These are phyloP conservation scores for Yarrowia sp. DNA, from an alignment of 805 yeast genomes.

Conservation along the genomic window DNA sequence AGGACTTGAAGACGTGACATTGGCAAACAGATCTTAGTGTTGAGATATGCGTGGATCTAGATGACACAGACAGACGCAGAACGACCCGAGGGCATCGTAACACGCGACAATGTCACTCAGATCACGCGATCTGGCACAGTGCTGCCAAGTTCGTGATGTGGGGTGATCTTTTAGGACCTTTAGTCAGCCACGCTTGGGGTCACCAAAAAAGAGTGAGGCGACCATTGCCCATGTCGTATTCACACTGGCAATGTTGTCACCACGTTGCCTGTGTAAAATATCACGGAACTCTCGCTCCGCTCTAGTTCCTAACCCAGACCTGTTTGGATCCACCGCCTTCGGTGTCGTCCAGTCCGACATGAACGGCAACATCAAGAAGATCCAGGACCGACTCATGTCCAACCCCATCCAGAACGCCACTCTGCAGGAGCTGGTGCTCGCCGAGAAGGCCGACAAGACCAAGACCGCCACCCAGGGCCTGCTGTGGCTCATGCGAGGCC, in stretches of 20 bases:
- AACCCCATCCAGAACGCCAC: slow-evolving; percentile 71
- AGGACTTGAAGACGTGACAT: too few species aligned
- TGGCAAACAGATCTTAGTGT: neutral
- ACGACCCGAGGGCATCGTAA: too few species aligned
- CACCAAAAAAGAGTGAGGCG: too few species aligned
- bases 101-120: neutral
- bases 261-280: too few species aligned
- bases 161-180: too few species aligned
- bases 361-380: slow-evolving; percentile 83
- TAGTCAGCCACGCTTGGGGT: too few species aligned
- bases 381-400: slow-evolving; percentile 68
- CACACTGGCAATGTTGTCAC: too few species aligned
- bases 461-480: slow-evolving; percentile 90
- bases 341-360: slow-evolving; percentile 84
- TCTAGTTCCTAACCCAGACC: slow-evolving; percentile 51
- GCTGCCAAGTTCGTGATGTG: too few species aligned
- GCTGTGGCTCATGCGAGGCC: slow-evolving; percentile 81
- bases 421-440: slow-evolving; percentile 75
- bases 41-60: too few species aligned
- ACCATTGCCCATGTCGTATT: too few species aligned
- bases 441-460: slow-evolving; percentile 70
- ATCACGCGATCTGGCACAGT: neutral
- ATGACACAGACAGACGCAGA: too few species aligned
- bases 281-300: too few species aligned
- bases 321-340: slow-evolving; percentile 85